A percentile compares a stretch with the other conserved stretches of the same genome.
These are phyloP conservation scores for Pseudozyma thailandica DNA, from an alignment of 1,284 basidiomycete species.

Conservation along the genomic window DNA sequence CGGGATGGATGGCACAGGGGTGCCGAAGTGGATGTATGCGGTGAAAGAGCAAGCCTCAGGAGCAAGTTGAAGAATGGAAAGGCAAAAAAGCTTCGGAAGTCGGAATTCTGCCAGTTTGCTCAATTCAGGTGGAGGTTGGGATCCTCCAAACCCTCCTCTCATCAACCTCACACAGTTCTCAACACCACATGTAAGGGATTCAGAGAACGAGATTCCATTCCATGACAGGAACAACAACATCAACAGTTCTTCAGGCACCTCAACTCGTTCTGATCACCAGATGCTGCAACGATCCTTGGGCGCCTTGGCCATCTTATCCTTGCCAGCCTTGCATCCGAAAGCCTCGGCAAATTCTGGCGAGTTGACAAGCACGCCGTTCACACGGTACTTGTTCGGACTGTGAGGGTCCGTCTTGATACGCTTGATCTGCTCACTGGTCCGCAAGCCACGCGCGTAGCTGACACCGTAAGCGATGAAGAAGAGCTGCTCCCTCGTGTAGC, in stretches of 20 bases:
- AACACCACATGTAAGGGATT: neutral
- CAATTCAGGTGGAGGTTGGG: slow-evolving; percentile 7
- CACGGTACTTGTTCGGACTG: slow-evolving; percentile 63
- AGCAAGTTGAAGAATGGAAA: neutral
- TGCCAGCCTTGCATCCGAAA: slow-evolving; percentile 60
- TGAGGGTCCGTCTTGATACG: slow-evolving; percentile 64
- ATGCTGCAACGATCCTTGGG: slow-evolving; percentile 59
- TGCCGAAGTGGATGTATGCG: neutral
- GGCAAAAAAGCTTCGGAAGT: slow-evolving; percentile 8
- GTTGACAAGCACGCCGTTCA: slow-evolving; percentile 61
- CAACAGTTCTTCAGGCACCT: too few relatives aligned
- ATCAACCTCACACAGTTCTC: neutral
- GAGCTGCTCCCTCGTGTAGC: slow-evolving; percentile 67
- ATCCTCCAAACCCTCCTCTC: neutral
- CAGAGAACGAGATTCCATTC: too few relatives aligned
- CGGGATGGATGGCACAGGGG: neutral
- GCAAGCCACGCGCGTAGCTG: slow-evolving; percentile 61
- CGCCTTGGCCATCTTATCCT: slow-evolving; percentile 54
- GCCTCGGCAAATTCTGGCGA: slow-evolving; percentile 58
- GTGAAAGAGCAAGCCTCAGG: neutral
- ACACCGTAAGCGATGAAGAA: slow-evolving; percentile 68
- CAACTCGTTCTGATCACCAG: too few relatives aligned
- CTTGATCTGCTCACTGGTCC: slow-evolving; percentile 55
- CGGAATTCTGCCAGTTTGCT: neutral
- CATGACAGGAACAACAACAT: too few relatives aligned